Evolutionary conservation across 371 early-diverging fungal species (phyloP).

Genomic region (Entomophthora muscae): DNA sequence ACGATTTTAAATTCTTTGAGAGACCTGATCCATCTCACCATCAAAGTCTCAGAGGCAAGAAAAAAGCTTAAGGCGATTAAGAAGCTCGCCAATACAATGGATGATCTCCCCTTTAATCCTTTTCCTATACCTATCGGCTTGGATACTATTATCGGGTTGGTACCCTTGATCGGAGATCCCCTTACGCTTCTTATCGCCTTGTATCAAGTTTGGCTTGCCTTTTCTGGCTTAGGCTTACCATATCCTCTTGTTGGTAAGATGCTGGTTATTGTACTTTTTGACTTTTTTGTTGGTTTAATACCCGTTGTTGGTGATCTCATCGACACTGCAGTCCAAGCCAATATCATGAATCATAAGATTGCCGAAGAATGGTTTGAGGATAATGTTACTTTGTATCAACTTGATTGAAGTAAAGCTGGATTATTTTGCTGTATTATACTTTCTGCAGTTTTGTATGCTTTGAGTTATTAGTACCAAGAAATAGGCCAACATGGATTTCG

Average conservation of each 20-base stretch:
- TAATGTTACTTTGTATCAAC: neutral
- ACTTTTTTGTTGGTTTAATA: constrained; percentile 1
- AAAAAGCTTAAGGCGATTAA: neutral
- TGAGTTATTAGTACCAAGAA: too few relatives aligned
- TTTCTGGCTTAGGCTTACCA: neutral
- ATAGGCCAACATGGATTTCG: too few relatives aligned
- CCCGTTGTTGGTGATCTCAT: neutral
- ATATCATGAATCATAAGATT: neutral
- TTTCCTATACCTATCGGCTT: constrained; percentile 6
- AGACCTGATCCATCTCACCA: neutral
- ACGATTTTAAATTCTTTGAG: neutral
- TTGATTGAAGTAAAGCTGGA: neutral
- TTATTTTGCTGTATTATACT: too few relatives aligned
- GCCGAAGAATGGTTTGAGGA: neutral
- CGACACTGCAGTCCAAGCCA: neutral
- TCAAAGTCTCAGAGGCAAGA: neutral
- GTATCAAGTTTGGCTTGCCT: neutral
- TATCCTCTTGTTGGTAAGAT: neutral
- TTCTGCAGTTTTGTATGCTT: too few relatives aligned
- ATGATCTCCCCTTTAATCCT: constrained; percentile 7
- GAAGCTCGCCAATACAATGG: neutral
- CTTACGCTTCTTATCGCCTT: neutral
- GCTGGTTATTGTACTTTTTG: neutral
- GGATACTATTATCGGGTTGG: neutral
- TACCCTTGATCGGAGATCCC: neutral